phyloP scores from a whole-genome alignment of 192 early-diverging fungal genomes.

The Backusella sp. region DNA sequence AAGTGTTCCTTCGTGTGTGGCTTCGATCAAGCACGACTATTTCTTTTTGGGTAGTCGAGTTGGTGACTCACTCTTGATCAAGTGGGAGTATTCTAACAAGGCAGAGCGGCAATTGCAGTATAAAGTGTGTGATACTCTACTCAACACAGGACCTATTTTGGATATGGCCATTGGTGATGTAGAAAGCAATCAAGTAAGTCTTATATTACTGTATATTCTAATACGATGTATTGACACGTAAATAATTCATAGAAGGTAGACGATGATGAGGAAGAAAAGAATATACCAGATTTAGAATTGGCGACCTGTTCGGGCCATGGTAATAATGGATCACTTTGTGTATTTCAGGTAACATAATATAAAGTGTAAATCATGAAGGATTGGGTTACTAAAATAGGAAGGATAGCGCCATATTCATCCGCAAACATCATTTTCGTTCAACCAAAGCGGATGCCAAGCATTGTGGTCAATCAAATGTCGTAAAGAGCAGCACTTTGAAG shows the following conservation, averaged over 20 bases:
- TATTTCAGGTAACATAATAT: slow-evolving; percentile 46
- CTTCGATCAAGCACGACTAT: slow-evolving; percentile 47
- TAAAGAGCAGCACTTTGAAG: slow-evolving; percentile 44
- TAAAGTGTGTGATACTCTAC: slow-evolving; percentile 73
- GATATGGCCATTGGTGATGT: slow-evolving; percentile 73
- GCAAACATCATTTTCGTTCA: slow-evolving; percentile 41
- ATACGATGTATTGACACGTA: not conserved
- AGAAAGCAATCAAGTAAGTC: slow-evolving; percentile 38
- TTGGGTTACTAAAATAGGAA: not conserved
- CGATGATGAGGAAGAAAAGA: not conserved
- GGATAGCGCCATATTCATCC: slow-evolving; percentile 49
- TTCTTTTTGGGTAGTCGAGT: slow-evolving; percentile 73
- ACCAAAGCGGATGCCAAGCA: slow-evolving; percentile 50
- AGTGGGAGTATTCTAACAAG: slow-evolving; percentile 41
- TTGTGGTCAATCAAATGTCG: slow-evolving; percentile 72
- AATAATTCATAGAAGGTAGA: not conserved
- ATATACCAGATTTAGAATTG: slow-evolving; percentile 41
- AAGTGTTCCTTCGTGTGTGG: slow-evolving; percentile 50
- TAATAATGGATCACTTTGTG: slow-evolving; percentile 47
- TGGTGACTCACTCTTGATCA: slow-evolving; percentile 69
- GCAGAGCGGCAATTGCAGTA: slow-evolving; percentile 36
- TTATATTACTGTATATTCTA: not conserved
- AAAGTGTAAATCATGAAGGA: not conserved
- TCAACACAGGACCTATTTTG: slow-evolving; percentile 76
- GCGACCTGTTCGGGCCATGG: slow-evolving; percentile 55